These are phyloP conservation scores for Dictyostelium discoideum DNA, from an alignment of 78 protist genomes.

Conservation along the genomic window dicty_2.7 NC_007089.4:1172501-1173000, in stretches of 20 bases:
- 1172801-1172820: conserved; percentile 23
- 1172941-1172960: conserved; percentile 21
- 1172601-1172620: too few species aligned
- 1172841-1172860: conserved; percentile 78
- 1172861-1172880: conserved; percentile 69
- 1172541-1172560: too few species aligned
- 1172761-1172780: conserved; percentile 41
- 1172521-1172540: too few species aligned
- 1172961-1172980: conserved; percentile 25
- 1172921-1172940: conserved; percentile 3
- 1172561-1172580: too few species aligned
- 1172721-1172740: not conserved
- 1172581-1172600: too few species aligned
- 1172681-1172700: not conserved
- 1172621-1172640: too few species aligned
- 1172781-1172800: conserved; percentile 38
- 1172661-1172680: not conserved
- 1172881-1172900: conserved; percentile 66
- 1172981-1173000: conserved; percentile 2
- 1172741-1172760: conserved; percentile 44
- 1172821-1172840: conserved; percentile 75
- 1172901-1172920: not conserved
- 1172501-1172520: too few species aligned
- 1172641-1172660: not conserved
- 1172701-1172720: not conserved